phyloP scores from a whole-genome alignment of 768 basidiomycete genomes.

The Suillus brevipes region DNA sequence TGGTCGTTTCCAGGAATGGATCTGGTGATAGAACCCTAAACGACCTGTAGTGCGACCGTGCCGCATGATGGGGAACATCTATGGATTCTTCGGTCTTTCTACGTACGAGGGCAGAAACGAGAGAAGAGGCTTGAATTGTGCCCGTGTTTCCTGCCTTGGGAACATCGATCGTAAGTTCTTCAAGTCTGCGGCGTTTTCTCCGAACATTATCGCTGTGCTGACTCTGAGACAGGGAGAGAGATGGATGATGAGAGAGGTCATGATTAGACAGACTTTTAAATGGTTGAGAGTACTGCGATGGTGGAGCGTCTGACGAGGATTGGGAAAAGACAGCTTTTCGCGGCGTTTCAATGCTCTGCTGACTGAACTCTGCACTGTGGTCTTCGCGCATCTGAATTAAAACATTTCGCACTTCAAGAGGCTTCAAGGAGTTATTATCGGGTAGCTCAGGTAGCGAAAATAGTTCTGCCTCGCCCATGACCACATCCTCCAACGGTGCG shows the following conservation, averaged over 20 bases:
- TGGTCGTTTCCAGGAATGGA: background rate
- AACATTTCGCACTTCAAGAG: background rate
- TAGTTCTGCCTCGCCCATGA: background rate
- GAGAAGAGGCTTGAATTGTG: background rate
- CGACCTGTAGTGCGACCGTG: background rate
- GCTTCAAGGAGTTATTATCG: background rate
- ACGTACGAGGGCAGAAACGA: background rate
- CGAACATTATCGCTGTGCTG: background rate
- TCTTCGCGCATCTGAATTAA: background rate
- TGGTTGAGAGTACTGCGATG: conserved; percentile 10
- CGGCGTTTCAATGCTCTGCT: background rate
- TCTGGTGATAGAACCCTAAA: conserved; percentile 1
- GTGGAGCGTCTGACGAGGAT: background rate
- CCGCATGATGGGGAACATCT: too few species aligned
- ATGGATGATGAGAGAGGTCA: background rate
- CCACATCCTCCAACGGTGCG: conserved; percentile 10
- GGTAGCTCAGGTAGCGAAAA: background rate
- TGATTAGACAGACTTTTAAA: conserved; percentile 22
- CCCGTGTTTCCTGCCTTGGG: background rate
- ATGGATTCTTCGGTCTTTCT: background rate
- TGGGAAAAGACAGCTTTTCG: background rate
- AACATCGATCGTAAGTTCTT: background rate
- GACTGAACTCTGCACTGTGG: background rate
- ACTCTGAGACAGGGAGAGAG: conserved; percentile 2
- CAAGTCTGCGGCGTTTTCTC: background rate